Evolutionary conservation across 495 filamentous ascomycete genomes (phyloP), one percentile per base, ranked within the genome.

Genomic region (Beverwykella pulmonaria): DNA sequence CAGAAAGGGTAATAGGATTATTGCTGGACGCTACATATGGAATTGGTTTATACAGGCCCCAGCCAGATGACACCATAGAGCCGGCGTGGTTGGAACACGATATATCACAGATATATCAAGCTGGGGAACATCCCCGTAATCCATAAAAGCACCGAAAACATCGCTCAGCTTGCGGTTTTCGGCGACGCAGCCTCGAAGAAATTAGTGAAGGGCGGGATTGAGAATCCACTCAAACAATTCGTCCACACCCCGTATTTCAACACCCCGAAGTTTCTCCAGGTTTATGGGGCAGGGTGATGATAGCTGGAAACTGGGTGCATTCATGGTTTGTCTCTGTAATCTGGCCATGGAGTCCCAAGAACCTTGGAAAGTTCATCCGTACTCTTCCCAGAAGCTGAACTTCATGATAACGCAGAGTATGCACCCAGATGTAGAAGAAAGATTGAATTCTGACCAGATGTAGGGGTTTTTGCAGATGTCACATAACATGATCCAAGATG

Each of bases 1-100:
- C 26, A 2, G 22, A 20, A 14, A 20, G 29, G 14, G 20, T 2
- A 53, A 36, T 2, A 17, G 17, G 23, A 20, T 23, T 3, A 30
- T 67, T n/a, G 39, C 25, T 20, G 55, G 47, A n/a, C 19, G 44
- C 20, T 26, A 23, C 19, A 47, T 67, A 1, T 67, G 56, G 63
- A 46, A 61, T 19, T 61, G 55, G 63, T 60, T 55, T 47, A 39
- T 26, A 1, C 47, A 61, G 25, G 2, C 63, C 53, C 27, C 23
- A 34, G 20, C 52, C 53, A 19, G 26, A 65, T 4, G 20, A 53
- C 17, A n/a, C 22, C 22, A 15, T 6, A 2, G 22, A 55, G 22
- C 1, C 26, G 17, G 9, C 44, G 6, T 1, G 32, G 48, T 19
- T 49, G 53, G 52, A 58, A 65, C 39, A 9, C 15, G 3, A 26